Conservation (phyloP, 2,329 filamentous ascomycete species). For the Verticillium tricorpus region DNA sequence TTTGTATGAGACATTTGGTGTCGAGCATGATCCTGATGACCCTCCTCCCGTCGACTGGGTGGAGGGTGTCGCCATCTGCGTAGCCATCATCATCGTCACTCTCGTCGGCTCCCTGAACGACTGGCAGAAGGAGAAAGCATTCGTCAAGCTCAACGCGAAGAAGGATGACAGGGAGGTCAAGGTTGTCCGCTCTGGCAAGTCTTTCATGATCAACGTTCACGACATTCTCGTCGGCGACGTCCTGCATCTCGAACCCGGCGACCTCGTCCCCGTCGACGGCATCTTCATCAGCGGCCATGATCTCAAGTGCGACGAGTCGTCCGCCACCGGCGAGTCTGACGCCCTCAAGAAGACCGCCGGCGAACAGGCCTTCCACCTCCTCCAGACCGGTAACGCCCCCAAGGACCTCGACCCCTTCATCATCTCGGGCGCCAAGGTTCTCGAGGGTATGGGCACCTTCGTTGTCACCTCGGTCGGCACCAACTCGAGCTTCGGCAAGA, state of each 20-base stretch:
- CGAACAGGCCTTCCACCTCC: slow-evolving; percentile 51
- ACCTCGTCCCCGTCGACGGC: slow-evolving; percentile 67
- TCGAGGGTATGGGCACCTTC: slow-evolving; percentile 49
- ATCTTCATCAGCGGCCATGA: slow-evolving; percentile 55
- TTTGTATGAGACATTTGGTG: slow-evolving; percentile 60
- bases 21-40: slow-evolving; percentile 34
- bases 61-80: slow-evolving; percentile 62
- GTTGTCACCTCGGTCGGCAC: slow-evolving; percentile 52
- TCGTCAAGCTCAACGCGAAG: slow-evolving; percentile 56
- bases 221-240: slow-evolving; percentile 68
- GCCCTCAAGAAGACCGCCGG: slow-evolving; percentile 62
- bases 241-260: slow-evolving; percentile 63
- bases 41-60: slow-evolving; percentile 55
- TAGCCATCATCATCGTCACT: slow-evolving; percentile 61
- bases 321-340: slow-evolving; percentile 70
- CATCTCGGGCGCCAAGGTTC: slow-evolving; percentile 50
- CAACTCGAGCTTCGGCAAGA: slow-evolving; percentile 49
- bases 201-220: slow-evolving; percentile 57
- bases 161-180: slow-evolving; percentile 63
- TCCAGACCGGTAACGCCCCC: slow-evolving; percentile 39
- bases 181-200: slow-evolving; percentile 62
- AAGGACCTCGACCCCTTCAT: slow-evolving; percentile 62
- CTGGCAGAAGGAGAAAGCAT: slow-evolving; percentile 65
- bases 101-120: slow-evolving; percentile 60
- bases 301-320: slow-evolving; percentile 66